A percentile compares a stretch with the other conserved stretches of the same genome.
phyloP scores from a whole-genome alignment of 805 yeast species.

The Monosporozyma aerobia region DNA sequence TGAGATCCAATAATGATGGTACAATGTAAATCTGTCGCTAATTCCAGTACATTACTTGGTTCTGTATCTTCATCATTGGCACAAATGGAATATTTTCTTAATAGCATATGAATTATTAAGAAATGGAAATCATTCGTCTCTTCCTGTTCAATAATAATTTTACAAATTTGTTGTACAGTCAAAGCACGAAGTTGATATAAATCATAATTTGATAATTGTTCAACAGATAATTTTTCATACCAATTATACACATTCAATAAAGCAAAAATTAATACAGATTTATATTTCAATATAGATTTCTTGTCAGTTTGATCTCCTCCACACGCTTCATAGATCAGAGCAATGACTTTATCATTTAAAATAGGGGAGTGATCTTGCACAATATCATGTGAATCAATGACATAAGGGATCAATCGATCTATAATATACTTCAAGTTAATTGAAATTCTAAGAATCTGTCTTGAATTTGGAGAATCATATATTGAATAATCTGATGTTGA shows the following conservation, averaged over 20 bases:
- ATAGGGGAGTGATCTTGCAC: constrained; percentile 50
- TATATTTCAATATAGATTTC: constrained; percentile 50
- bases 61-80: constrained; percentile 50
- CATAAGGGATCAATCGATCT: constrained; percentile 62
- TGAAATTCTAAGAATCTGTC: constrained; percentile 62
- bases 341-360: constrained; percentile 48
- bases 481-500: neutral
- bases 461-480: constrained; percentile 42
- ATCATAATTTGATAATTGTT: constrained; percentile 60
- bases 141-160: constrained; percentile 56
- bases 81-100: constrained; percentile 63
- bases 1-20: constrained; percentile 67
- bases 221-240: constrained; percentile 53
- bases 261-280: constrained; percentile 60
- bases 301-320: constrained; percentile 60
- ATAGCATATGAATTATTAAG: constrained; percentile 63
- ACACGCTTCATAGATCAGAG: constrained; percentile 61
- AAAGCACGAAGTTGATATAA: constrained; percentile 50
- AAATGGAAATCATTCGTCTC: constrained; percentile 36
- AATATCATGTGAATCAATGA: constrained; percentile 43
- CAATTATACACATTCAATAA: constrained; percentile 68
- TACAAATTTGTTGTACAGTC: constrained; percentile 70
- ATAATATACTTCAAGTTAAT: constrained; percentile 63
- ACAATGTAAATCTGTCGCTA: constrained; percentile 80
- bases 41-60: constrained; percentile 70